Base-by-base conservation (phyloP, 257 asterid species). In the Scutellaria minor region DNA sequence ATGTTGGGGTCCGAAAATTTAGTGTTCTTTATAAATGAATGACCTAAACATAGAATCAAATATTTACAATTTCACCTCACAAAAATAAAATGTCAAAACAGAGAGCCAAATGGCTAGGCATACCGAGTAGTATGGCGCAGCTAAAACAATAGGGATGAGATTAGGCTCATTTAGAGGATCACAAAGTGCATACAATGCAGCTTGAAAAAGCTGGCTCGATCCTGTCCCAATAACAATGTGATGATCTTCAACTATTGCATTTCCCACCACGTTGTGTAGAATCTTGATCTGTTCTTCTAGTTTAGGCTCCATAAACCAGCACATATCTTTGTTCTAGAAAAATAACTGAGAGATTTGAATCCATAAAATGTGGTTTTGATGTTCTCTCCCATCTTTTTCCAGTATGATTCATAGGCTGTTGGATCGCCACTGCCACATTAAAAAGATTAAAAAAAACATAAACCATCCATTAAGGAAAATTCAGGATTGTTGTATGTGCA, bases 271-370 rank as follows among this genome's bases (percentile, higher is more conserved):
- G 0, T 61, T 18, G 79, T 93, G 98, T 9, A 91, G 39, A 39
- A 27, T 75, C 65, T 62, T 86, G 54, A 93, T 88, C 48, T 81
- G 81, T 53, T 82, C 80, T 71, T 87, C 97, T 0, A 93, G 78
- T 18, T 86, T 77, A 0, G 97, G 88, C 80, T 84, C 87, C 79
- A 89, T 5, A 65, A 83, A 91, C 98, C 98, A 93, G 59, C 96
- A 89, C 7, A 83, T 0, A 9, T 54, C 8, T 83, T 80, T 0
- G 67, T 18, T 64, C 86, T 67, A 5, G 93, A 51, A 45, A 91
- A 90, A 64, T 93, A 93, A 59, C 98, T 93, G 22, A 93, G 64
- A 4, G 83, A 84, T 12, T 91, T 87, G 12, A 66, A 50, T 13
- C 82, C 86, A 0, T 48, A 40, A 4, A 93, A 64, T 1, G 68